Evolutionary conservation across 106 monocot species (phyloP).

Genomic region (Acorus calamus): DNA sequence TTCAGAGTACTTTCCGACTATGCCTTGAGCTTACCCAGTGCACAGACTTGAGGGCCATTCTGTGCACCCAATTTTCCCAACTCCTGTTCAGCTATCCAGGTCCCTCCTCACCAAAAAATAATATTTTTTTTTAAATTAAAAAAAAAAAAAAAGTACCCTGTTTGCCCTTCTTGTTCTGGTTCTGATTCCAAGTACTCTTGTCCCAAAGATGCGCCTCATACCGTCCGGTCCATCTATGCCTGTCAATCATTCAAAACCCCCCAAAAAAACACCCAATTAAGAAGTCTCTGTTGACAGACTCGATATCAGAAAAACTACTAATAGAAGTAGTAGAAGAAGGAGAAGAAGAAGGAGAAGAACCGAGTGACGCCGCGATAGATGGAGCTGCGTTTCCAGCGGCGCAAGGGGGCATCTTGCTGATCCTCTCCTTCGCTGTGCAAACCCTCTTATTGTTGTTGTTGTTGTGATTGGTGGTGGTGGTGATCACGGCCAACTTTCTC

Average conservation of each 20-base stretch:
- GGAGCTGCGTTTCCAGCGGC: constrained; percentile 90
- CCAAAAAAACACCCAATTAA: neutral
- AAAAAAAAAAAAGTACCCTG: constrained; percentile 56
- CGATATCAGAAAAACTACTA: neutral
- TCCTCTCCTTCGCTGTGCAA: constrained; percentile 93
- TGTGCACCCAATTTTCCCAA: too few species aligned
- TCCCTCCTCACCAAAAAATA: neutral
- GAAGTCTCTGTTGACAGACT: neutral
- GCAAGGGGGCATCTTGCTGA: constrained; percentile 96
- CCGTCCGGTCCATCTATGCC: constrained; percentile 97
- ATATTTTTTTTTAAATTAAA: constrained; percentile 32
- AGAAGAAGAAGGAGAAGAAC: constrained; percentile 12
- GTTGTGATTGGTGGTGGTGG: too few species aligned
- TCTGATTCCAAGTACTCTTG: constrained; percentile 99
- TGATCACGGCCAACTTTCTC: too few species aligned
- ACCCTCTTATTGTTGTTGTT: constrained; percentile 20
- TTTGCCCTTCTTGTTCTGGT: constrained; percentile 99
- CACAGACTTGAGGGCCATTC: too few species aligned
- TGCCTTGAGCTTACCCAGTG: too few species aligned
- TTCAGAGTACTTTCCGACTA: too few species aligned
- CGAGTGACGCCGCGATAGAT: constrained; percentile 94
- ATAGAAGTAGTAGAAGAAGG: neutral
- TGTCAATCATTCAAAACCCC: constrained; percentile 17
- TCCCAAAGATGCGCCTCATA: constrained; percentile 99
- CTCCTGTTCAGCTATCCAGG: too few species aligned